These are phyloP conservation scores for Platanus orientalis DNA, from an alignment of 164 flowering plant genomes.

Conservation along the genomic window DNA sequence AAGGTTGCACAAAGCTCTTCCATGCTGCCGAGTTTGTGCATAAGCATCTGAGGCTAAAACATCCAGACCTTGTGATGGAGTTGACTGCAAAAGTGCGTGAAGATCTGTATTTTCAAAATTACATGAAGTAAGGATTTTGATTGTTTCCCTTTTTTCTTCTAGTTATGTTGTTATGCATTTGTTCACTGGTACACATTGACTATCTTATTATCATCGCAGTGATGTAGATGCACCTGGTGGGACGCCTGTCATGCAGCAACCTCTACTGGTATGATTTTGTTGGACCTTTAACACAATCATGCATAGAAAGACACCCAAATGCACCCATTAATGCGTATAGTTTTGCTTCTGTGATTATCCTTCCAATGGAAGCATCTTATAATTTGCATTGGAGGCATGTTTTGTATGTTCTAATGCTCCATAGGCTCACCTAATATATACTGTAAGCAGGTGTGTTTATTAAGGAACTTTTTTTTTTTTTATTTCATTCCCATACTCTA, in stretches of 20 bases:
- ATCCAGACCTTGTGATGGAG: conserved; percentile 79
- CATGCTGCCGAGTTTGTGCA: conserved; percentile 98
- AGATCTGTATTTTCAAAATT: conserved; percentile 89
- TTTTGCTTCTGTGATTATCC: too few relatives aligned
- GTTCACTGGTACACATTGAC: not conserved
- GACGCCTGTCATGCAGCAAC: conserved; percentile 85
- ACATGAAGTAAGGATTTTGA: conserved; percentile 68
- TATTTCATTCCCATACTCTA: too few relatives aligned
- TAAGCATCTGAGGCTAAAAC: conserved; percentile 93
- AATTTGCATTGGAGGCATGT: not conserved
- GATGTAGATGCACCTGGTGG: conserved; percentile 98
- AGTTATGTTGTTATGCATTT: not conserved
- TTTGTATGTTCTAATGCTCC: not conserved
- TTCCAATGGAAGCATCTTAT: not conserved
- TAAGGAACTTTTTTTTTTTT: too few relatives aligned
- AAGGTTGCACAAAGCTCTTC: conserved; percentile 98
- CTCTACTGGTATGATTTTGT: conserved; percentile 45
- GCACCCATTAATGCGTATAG: too few relatives aligned
- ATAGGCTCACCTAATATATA: too few relatives aligned
- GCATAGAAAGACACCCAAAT: not conserved
- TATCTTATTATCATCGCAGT: conserved; percentile 38
- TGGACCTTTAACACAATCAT: not conserved
- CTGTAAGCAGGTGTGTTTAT: too few relatives aligned
- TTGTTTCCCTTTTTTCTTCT: not conserved
- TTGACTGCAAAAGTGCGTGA: conserved; percentile 90